A percentile compares a stretch with the other conserved stretches of the same genome.
These are phyloP conservation scores for Penicillium crystallinum DNA, from an alignment of 495 filamentous ascomycete genomes.

Conservation along the genomic window DNA sequence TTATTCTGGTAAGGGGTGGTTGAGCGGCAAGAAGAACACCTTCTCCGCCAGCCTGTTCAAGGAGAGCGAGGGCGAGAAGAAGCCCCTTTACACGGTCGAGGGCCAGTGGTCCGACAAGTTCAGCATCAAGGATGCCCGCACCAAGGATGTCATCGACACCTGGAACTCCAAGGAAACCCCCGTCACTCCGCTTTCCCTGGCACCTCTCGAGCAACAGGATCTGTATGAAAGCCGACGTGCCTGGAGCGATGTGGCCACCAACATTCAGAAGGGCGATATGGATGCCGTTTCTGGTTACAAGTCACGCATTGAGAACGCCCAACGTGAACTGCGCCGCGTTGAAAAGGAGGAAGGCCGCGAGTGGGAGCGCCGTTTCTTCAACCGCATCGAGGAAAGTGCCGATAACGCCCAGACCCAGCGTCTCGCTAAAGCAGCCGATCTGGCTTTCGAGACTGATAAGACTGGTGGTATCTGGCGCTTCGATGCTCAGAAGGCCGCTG, in stretches of 20 bases:
- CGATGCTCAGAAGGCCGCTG: conserved; percentile 58
- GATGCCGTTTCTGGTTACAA: conserved; percentile 74
- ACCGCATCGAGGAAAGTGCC: conserved; percentile 40
- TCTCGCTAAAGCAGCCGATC: conserved; percentile 53
- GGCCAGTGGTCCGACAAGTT: conserved; percentile 91
- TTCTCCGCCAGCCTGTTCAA: conserved; percentile 77
- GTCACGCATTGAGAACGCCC: conserved; percentile 82
- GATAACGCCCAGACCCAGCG: conserved; percentile 51
- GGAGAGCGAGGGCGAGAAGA: conserved; percentile 65
- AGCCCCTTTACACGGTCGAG: conserved; percentile 76
- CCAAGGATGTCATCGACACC: conserved; percentile 63
- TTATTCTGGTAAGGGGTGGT: conserved; percentile 88
- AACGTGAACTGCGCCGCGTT: conserved; percentile 75
- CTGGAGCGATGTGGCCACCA: conserved; percentile 78
- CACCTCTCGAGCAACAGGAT: conserved; percentile 76
- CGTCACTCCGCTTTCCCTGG: conserved; percentile 65
- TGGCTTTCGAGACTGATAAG: conserved; percentile 64
- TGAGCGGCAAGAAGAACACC: conserved; percentile 91
- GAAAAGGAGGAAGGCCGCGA: conserved; percentile 73
- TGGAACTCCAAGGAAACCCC: conserved; percentile 60
- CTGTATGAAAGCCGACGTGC: conserved; percentile 82
- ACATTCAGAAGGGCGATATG: conserved; percentile 77
- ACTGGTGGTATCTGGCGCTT: conserved; percentile 89
- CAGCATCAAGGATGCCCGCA: conserved; percentile 65
- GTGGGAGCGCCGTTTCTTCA: conserved; percentile 88